These are phyloP conservation scores for Colletotrichum costaricense DNA, from an alignment of 2,329 filamentous ascomycete genomes.

Conservation along the genomic window DNA sequence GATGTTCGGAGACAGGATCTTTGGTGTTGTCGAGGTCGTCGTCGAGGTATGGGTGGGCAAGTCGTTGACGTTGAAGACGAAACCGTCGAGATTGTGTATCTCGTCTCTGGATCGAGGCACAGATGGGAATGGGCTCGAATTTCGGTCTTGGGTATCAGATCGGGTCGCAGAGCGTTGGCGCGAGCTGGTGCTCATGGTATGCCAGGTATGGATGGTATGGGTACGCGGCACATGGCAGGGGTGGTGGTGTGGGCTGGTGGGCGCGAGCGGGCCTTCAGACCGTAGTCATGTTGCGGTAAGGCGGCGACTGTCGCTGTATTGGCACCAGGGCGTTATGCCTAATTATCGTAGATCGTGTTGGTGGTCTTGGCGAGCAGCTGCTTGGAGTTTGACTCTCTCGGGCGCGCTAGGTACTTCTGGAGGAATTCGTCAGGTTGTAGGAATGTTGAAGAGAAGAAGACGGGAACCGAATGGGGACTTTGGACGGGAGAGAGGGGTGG, in stretches of 20 bases:
- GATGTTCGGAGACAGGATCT: background rate
- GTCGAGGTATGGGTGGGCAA: conserved; percentile 19
- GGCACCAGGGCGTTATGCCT: background rate
- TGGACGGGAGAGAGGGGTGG: background rate
- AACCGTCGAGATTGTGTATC: conserved; percentile 37
- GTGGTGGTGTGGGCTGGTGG: conserved; percentile 27
- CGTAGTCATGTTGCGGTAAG: conserved; percentile 23
- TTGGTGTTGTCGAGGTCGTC: background rate
- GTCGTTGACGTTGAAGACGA: conserved; percentile 31
- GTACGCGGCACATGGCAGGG: conserved; percentile 36
- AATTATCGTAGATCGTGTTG: background rate
- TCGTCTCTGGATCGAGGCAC: conserved; percentile 36
- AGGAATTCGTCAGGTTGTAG: background rate
- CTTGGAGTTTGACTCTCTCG: background rate
- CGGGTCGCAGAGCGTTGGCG: conserved; percentile 36
- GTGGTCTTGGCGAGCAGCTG: background rate
- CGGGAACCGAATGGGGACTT: background rate
- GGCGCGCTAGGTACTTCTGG: background rate
- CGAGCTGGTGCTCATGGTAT: conserved; percentile 37
- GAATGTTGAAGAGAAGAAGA: background rate
- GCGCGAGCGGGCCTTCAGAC: conserved; percentile 24
- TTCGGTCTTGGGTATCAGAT: conserved; percentile 36
- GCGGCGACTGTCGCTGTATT: conserved; percentile 22
- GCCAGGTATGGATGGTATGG: conserved; percentile 29
- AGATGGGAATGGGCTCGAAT: conserved; percentile 27